Evolutionary conservation across 2,329 filamentous ascomycete species (phyloP), one percentile per base, ranked within the genome.

Genomic region (Karstenula rhodostoma): DNA sequence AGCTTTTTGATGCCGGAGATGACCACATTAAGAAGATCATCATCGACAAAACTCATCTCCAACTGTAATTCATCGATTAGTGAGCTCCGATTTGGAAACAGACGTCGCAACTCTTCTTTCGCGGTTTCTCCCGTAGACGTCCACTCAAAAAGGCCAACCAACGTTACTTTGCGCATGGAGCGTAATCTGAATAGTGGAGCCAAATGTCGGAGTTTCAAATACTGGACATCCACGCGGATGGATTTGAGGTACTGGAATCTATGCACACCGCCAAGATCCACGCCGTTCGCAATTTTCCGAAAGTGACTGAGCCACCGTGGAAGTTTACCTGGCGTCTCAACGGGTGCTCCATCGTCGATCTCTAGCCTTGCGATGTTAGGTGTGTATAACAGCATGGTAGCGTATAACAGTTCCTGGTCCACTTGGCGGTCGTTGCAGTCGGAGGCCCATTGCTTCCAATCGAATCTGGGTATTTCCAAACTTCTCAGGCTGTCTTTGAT

Each of bases 361-460:
- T 59, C 49, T 3, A 71, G 62, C 10, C 52, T 57, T 2, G 35
- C 23, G 10, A 76, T 37, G n/a, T 74, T 71, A 1, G 70, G 68
- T 23, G 67, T 67, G 27, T 64, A 61, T 44, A 75, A 63, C 27
- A 74, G 46, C 4, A 74, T 67, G 9, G 70, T 66, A 9, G 66
- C 62, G 35, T 69, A 65, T 5, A 74, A 23, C 3, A 60, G 56
- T 43, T 73, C 65, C 17, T 68, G 53, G 19, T 68, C 56, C 15
- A 51, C 44, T 12, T 54, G 9, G 0, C 42, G 25, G 12, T 63
- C 49, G 37, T 72, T 74, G 47, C 71, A 75, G 10, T 61, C 48
- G 1, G 61, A 60, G 8, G 70, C 70, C 67, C 65, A 71, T 1
- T 35, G 32, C 56, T 74, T 75, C 73, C 73, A 76, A 27, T 61